These are phyloP conservation scores for Colletotrichum kahawae DNA, from an alignment of 2,329 filamentous ascomycete genomes.

Conservation along the genomic window DNA sequence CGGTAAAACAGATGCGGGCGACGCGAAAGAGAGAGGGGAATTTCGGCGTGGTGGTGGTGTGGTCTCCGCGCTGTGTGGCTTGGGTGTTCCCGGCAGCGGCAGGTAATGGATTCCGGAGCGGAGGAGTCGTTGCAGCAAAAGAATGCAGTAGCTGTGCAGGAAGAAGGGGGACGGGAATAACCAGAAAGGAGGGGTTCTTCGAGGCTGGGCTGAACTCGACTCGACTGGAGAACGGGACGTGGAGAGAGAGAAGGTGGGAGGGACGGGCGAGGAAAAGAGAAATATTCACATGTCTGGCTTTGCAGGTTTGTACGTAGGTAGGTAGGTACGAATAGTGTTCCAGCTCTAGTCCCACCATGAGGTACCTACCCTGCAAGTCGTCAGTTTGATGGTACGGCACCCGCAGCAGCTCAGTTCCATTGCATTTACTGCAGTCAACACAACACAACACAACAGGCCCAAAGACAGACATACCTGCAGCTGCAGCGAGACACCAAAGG, in stretches of 20 bases:
- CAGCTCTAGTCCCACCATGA: not conserved
- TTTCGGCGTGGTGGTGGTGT: constrained; percentile 12
- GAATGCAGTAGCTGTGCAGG: not conserved
- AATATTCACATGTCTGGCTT: constrained; percentile 18
- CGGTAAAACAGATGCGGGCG: constrained; percentile 8
- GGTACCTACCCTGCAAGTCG: not conserved
- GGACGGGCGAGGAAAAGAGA: not conserved
- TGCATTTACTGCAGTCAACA: not conserved
- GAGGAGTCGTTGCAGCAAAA: not conserved
- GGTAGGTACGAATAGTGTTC: not conserved
- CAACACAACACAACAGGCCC: not conserved
- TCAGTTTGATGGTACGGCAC: not conserved
- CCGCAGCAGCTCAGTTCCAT: not conserved
- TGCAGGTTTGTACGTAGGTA: not conserved
- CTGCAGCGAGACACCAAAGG: not conserved
- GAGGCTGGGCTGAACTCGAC: not conserved
- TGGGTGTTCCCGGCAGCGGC: not conserved
- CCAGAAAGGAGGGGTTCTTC: not conserved
- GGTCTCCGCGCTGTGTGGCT: constrained; percentile 10
- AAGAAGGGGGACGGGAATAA: not conserved
- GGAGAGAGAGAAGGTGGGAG: not conserved
- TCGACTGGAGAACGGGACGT: not conserved
- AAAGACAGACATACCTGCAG: not conserved
- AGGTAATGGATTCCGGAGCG: not conserved
- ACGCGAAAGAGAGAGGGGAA: constrained; percentile 5